Evolutionary conservation across 225 moss, liverwort and hornwort species (phyloP).

Genomic region (Pseudoscleropodium purum): DNA sequence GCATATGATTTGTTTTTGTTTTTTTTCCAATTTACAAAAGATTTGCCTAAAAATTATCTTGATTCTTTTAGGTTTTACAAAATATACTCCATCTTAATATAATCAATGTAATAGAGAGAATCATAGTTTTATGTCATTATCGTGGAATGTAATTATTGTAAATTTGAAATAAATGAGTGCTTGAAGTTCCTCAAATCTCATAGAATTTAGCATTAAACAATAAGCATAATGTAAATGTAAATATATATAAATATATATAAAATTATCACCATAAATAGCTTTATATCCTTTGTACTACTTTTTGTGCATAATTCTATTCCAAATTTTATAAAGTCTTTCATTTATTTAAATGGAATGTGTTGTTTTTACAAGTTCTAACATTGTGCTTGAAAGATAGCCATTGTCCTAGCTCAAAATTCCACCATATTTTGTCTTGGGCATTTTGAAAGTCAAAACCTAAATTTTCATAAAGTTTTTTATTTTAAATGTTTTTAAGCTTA

Average conservation of each 20-base stretch:
- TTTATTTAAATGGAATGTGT: neutral
- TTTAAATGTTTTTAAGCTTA: no score
- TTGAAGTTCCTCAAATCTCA: neutral
- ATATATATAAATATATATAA: neutral
- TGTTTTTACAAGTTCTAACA: neutral
- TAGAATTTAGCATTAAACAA: neutral
- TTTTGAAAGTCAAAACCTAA: no score
- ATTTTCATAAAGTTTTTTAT: no score
- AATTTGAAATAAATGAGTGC: neutral
- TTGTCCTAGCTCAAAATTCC: no score
- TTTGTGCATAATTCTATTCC: neutral
- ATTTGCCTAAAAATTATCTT: neutral
- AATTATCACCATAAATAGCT: neutral
- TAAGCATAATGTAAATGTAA: no score
- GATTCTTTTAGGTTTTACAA: neutral
- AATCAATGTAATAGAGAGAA: neutral
- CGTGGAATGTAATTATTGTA: neutral
- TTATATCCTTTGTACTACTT: neutral
- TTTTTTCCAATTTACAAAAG: neutral
- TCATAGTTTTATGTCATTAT: neutral
- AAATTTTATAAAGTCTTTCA: neutral
- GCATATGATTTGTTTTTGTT: accelerated
- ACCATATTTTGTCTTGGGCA: no score
- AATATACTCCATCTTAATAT: no score
- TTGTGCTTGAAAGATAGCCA: neutral